Conservation (phyloP, 495 filamentous ascomycete genomes). For the Aspergillus coremiiformis region DNA sequence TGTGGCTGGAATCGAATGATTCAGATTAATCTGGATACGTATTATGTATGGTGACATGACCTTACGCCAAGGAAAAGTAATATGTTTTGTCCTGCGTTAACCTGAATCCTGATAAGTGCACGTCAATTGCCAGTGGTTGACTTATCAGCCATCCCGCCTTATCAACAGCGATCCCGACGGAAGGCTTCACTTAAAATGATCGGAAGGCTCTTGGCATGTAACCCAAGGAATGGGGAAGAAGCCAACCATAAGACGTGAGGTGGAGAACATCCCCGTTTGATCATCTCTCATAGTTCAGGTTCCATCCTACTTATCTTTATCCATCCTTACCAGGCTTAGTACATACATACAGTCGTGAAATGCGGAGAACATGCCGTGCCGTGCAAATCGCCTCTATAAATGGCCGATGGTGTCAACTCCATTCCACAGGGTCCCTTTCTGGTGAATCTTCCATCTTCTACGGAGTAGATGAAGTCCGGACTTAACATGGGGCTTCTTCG, state of each 20-base stretch:
- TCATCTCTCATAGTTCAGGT: background rate
- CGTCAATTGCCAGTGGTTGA: no score
- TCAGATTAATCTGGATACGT: no score
- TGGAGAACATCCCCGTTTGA: background rate
- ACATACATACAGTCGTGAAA: background rate
- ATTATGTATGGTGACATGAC: no score
- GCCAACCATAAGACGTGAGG: background rate
- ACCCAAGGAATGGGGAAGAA: conserved; percentile 14
- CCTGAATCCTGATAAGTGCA: no score
- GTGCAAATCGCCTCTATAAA: background rate
- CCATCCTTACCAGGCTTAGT: no score
- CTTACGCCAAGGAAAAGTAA: no score
- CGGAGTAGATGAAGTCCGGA: background rate
- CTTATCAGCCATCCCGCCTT: background rate
- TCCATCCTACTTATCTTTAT: background rate
- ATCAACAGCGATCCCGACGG: background rate
- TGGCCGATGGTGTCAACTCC: background rate
- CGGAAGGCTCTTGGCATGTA: conserved; percentile 27
- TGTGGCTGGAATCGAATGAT: no score
- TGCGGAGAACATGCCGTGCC: background rate
- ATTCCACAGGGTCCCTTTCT: background rate
- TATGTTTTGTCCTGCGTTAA: no score
- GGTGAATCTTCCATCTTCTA: background rate
- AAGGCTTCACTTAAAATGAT: no score
- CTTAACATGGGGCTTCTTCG: conserved; percentile 12